Evolutionary conservation across 495 filamentous ascomycete species (phyloP), one percentile per base, ranked within the genome.

Genomic region (Articulospora tetracladia): DNA sequence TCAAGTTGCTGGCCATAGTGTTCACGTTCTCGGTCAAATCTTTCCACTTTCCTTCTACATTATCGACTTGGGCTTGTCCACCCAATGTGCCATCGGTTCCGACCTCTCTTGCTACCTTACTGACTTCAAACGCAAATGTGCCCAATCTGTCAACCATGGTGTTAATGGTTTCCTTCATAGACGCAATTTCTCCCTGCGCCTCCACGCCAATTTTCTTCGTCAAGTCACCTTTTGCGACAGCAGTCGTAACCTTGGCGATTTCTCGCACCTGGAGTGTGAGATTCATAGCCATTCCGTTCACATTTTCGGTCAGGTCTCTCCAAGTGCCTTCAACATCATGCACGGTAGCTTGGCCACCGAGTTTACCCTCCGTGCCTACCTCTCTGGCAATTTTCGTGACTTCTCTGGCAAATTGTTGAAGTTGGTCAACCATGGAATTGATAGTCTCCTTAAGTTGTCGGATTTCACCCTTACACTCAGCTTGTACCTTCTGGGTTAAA

Each of bases 261-360:
- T 97, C 95, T 70, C 94, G 88, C 65, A 99, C 94, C 73, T 99
- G 94, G 0, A 93, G 97, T 1, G 94, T 99, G 58, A 99, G 76
- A 70, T 98, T 98, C 82, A 93, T 97, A 68, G 94, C 94, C 93
- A 99, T 97, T 46, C 92, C 89, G 73, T 98, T 98, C 73, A 98
- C 94, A 65, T 96, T 98, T 68, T 97, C 92, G 8, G 94, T 98
- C 57, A 98, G 76, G 70, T 96, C 92, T 71, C 92, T 90, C 94
- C 94, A 98, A 26, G 93, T 97, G 49, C 94, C 94, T 74, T 98
- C 91, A 10, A 98, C 94, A 70, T 96, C 93, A 69, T 97, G 92
- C 17, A 98, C 94, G 19, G 91, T 96, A 27, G 94, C 94, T 75
- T 98, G 94, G 28, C 93, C 94, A 68, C 94, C 94, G 3, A 98